Conservation (phyloP, 1,284 basidiomycete species). For the Apiotrichum laibachii region DNA sequence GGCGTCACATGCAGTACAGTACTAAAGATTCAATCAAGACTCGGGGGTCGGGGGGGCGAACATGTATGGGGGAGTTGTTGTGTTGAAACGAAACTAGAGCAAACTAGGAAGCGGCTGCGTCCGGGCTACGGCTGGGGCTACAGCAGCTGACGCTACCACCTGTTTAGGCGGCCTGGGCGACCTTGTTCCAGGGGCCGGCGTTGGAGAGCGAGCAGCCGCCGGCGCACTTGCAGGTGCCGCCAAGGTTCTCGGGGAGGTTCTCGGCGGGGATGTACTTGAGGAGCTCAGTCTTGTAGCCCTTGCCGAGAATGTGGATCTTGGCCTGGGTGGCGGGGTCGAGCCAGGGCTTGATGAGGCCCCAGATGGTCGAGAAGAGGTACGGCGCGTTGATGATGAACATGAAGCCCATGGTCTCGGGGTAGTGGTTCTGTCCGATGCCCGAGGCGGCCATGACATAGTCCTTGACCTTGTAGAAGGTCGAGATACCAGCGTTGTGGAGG, state of each 20-base stretch:
- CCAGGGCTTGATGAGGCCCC: slow-evolving; percentile 89
- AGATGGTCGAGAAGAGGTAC: slow-evolving; percentile 85
- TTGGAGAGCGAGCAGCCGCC: slow-evolving; percentile 86
- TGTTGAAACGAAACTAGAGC: background rate
- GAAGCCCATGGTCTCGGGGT: slow-evolving; percentile 92
- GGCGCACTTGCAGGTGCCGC: slow-evolving; percentile 73
- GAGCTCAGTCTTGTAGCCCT: slow-evolving; percentile 62
- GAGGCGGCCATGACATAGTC: slow-evolving; percentile 81
- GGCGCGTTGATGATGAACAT: slow-evolving; percentile 96
- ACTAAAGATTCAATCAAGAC: slow-evolving; percentile 2
- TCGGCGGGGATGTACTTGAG: slow-evolving; percentile 76
- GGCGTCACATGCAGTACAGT: slow-evolving; percentile 8
- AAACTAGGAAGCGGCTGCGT: background rate
- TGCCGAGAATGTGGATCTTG: slow-evolving; percentile 83
- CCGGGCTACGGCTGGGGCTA: background rate
- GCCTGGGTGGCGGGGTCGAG: slow-evolving; percentile 90
- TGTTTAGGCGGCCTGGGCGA: slow-evolving; percentile 4
- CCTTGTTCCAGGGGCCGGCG: slow-evolving; percentile 84
- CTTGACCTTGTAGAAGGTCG: slow-evolving; percentile 87
- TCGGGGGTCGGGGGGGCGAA: background rate
- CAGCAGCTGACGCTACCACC: background rate
- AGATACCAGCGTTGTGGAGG: slow-evolving; percentile 74
- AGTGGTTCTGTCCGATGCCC: slow-evolving; percentile 83
- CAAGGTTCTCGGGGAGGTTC: slow-evolving; percentile 80
- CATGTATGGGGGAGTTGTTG: background rate